Evolutionary conservation across 352 stramenopile species (phyloP).

Genomic region (Globisporangium camurandrum): DNA sequence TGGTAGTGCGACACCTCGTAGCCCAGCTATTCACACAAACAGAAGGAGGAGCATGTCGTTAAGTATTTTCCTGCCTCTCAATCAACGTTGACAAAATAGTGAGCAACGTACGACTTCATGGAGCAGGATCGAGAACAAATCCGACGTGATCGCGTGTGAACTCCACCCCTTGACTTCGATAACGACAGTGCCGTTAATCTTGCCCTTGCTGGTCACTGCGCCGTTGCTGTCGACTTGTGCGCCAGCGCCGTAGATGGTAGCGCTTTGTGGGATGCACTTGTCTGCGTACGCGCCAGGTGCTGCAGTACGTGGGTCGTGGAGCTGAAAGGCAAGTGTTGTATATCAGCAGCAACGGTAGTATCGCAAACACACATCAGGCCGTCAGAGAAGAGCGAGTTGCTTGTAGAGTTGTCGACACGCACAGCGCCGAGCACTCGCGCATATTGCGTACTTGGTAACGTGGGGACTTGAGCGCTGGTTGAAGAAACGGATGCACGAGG

Average conservation of each 20-base stretch:
- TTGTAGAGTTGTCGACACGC: too few relatives aligned
- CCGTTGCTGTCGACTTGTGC: background rate
- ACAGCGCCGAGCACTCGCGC: too few relatives aligned
- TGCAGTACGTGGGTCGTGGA: background rate
- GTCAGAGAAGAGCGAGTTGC: too few relatives aligned
- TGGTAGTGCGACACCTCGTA: constrained; percentile 18
- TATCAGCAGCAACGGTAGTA: too few relatives aligned
- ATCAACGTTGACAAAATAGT: too few relatives aligned
- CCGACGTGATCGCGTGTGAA: constrained; percentile 26
- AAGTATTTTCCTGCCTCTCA: too few relatives aligned
- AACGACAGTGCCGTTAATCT: constrained; percentile 19
- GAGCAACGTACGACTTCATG: constrained; percentile 9
- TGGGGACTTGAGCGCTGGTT: constrained; percentile 18
- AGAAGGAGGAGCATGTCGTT: background rate
- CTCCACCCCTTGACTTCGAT: constrained; percentile 31
- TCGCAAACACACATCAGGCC: too few relatives aligned
- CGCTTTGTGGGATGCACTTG: constrained; percentile 2
- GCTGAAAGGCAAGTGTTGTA: too few relatives aligned
- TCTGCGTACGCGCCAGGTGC: constrained; percentile 1
- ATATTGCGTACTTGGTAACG: constrained; percentile 27
- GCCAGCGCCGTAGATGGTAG: background rate
- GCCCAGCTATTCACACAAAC: constrained; percentile 7
- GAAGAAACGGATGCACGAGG: constrained; percentile 32
- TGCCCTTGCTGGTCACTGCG: constrained; percentile 6
- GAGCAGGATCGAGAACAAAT: constrained; percentile 31